These are phyloP conservation scores for Sporothrix phasma DNA, from an alignment of 2,329 filamentous ascomycete species.

Conservation along the genomic window DNA sequence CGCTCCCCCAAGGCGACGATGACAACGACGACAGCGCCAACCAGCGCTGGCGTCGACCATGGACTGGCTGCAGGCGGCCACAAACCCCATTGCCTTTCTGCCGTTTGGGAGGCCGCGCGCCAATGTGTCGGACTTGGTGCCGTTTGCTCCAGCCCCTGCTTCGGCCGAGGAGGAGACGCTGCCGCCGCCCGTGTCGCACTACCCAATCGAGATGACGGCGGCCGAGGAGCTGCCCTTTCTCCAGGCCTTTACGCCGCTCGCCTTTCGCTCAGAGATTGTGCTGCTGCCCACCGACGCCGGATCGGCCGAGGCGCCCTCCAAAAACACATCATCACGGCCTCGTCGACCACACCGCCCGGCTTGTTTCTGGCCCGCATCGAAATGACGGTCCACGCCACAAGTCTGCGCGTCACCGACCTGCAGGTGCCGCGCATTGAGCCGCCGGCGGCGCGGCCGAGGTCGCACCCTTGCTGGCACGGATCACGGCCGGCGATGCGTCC, in stretches of 20 bases:
- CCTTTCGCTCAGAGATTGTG: slow-evolving; percentile 45
- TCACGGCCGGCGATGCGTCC: slow-evolving; percentile 20
- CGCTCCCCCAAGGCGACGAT: slow-evolving; percentile 28
- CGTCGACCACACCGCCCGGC: slow-evolving; percentile 36
- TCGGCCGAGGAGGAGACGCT: slow-evolving; percentile 26
- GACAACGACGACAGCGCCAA: slow-evolving; percentile 19
- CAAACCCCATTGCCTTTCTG: slow-evolving; percentile 43
- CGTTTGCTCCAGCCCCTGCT: background rate
- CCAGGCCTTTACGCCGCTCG: slow-evolving; percentile 59
- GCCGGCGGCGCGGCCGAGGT: slow-evolving; percentile 46
- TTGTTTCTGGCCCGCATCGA: slow-evolving; percentile 49
- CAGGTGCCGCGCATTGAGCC: slow-evolving; percentile 46
- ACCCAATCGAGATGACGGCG: slow-evolving; percentile 51
- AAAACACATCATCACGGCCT: slow-evolving; percentile 45
- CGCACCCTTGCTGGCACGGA: slow-evolving; percentile 38
- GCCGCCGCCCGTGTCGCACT: slow-evolving; percentile 47
- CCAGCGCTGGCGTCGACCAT: slow-evolving; percentile 22
- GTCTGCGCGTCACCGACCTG: slow-evolving; percentile 41
- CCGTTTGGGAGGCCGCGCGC: slow-evolving; percentile 36
- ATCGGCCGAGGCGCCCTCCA: slow-evolving; percentile 32
- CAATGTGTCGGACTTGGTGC: slow-evolving; percentile 21
- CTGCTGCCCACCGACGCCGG: slow-evolving; percentile 29
- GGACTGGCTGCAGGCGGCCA: slow-evolving; percentile 38
- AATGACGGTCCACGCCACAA: slow-evolving; percentile 47
- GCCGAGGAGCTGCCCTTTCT: slow-evolving; percentile 59